Evolutionary conservation across 2,329 filamentous ascomycete genomes (phyloP), one percentile per base, ranked within the genome.

Genomic region (Graphiopsis chlorocephala): DNA sequence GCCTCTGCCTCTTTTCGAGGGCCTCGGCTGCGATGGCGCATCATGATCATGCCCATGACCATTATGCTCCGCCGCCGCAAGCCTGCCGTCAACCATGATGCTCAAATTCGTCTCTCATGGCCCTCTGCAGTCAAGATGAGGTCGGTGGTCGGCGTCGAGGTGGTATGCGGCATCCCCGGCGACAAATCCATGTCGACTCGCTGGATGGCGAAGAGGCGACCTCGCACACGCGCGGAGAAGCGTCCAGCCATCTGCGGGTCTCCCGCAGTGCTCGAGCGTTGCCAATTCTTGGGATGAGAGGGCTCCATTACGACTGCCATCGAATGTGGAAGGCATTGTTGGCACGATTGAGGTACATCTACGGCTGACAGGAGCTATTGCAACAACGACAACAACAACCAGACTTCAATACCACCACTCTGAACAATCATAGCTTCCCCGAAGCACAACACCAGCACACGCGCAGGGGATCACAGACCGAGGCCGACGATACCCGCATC

Each of bases 81-180:
- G 31, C 60, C 60, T 62, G 68, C 61, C 28, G 56, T 55, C 45
- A 64, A 65, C 23, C 61, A 45, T 42, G 64, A 52, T 55, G 64
- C 38, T 28, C 62, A 50, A 15, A 38, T 38, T 25, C 20, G 48
- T 45, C 23, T 62, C 48, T 53, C 60, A 62, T 62, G 60, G 60
- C 60, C 60, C 33, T 56, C 63, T 42, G 38, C 68, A 64, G 63
- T 71, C 70, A 23, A 50, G 61, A 33, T 58, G 50, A 59, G 65
- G 47, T 63, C 56, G 33, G 26, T 66, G 47, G 63, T 61, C 25
- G 31, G 63, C 57, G 47, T 65, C 50, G 50, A 53, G 57, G 60
- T 25, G 7, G 57, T 20, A 45, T 28, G 53, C 35, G 26, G 20
- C 35, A 61, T 35, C 63, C 26, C 17, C 63, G 26, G 47, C 47